Conservation (phyloP, 1,284 basidiomycete genomes). For the Ganoderma boninense region DNA sequence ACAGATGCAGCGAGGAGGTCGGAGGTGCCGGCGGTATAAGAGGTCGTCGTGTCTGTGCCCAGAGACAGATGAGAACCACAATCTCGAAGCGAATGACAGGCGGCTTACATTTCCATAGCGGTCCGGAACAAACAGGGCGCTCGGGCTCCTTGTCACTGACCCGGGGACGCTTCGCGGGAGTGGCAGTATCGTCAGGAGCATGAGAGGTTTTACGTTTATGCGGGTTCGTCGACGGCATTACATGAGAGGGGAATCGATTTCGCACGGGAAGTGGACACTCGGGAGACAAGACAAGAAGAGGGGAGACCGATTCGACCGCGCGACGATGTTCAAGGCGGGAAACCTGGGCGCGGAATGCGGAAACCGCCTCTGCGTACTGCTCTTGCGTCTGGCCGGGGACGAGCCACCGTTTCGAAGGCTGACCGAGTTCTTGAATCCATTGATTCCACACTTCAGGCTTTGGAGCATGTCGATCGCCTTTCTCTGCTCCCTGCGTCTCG, state of each 20-base stretch:
- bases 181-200: background rate
- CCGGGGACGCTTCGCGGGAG: slow-evolving; percentile 18
- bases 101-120: slow-evolving; percentile 18
- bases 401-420: slow-evolving; percentile 44
- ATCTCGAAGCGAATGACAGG: background rate
- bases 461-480: slow-evolving; percentile 29
- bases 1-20: slow-evolving; percentile 18
- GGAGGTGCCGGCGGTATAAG: slow-evolving; percentile 18
- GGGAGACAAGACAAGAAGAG: background rate
- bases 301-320: background rate
- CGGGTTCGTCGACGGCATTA: background rate
- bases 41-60: slow-evolving; percentile 12
- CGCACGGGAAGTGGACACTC: slow-evolving; percentile 13
- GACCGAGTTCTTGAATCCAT: slow-evolving; percentile 45
- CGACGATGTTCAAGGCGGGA: background rate
- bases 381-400: slow-evolving; percentile 47
- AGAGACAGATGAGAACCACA: background rate
- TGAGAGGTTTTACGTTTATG: slow-evolving; percentile 15
- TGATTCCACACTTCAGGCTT: slow-evolving; percentile 42
- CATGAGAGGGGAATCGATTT: background rate
- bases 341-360: background rate
- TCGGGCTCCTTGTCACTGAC: background rate
- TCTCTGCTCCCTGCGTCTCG: background rate
- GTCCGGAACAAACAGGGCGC: background rate
- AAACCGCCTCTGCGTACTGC: slow-evolving; percentile 35